A percentile compares a stretch with the other conserved stretches of the same genome.
Conservation (phyloP, 208 protist species). For the Leptomonas pyrrhocoris region DNA sequence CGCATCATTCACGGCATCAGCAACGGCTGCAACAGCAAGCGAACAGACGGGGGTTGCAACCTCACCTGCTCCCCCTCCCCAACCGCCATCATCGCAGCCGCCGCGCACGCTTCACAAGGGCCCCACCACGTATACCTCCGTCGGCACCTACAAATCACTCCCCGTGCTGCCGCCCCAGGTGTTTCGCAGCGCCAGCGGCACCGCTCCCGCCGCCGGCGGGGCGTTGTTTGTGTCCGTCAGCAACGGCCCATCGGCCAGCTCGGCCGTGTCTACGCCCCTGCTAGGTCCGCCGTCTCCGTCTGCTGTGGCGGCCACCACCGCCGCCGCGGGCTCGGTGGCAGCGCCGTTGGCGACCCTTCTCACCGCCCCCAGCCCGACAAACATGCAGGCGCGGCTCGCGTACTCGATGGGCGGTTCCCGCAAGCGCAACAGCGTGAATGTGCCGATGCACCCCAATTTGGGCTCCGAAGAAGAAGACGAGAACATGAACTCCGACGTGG, state of each 20-base stretch:
- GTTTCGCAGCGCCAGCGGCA: constrained; percentile 10
- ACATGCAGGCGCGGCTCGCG: not conserved
- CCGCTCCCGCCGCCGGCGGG: not conserved
- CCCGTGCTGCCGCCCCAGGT: constrained; percentile 19
- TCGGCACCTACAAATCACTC: not conserved
- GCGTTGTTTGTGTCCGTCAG: not conserved
- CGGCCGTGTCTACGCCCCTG: not conserved
- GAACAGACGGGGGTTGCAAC: not conserved
- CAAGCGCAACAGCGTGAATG: constrained; percentile 30
- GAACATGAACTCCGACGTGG: constrained; percentile 10
- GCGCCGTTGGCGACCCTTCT: not conserved
- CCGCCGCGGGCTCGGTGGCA: not conserved
- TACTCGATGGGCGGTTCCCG: constrained; percentile 26
- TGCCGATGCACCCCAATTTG: constrained; percentile 8
- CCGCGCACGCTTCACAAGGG: not conserved
- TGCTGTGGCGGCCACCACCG: not conserved
- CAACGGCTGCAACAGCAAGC: no score
- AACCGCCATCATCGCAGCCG: not conserved
- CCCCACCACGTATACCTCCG: not conserved
- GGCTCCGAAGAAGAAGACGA: constrained; percentile 16
- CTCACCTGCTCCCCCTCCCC: not conserved
- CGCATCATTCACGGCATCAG: no score
- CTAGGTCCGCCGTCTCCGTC: constrained; percentile 2
- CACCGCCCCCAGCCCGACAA: constrained; percentile 4
- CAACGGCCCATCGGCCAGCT: not conserved